Base-by-base conservation (phyloP, 179 eudicot genomes). In the Patellifolia procumbens region DNA sequence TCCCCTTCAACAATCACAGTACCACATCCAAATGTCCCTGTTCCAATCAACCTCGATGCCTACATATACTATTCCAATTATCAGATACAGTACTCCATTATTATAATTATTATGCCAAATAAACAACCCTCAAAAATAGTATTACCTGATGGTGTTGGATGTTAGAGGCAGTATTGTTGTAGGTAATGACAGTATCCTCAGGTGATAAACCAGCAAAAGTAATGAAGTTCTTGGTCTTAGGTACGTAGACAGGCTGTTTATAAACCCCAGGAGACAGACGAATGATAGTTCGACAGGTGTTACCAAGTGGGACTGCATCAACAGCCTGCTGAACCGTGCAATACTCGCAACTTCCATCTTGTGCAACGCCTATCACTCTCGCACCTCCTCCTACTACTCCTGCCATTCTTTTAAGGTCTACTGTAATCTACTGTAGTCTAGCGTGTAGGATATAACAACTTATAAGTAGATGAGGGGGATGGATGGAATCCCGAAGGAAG, bases 1-100 rank as follows among this genome's bases (percentile, higher is more conserved):
- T 91, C 96, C 28, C 97, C 98, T 90, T 94, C 97, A 20, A 92
- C 86, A 68, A 94, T 92, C n/a, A 84, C 78, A 77, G 79, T 92
- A 64, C 97, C 98, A 76, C 97, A 94, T 58, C 98, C 96, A 87
- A 92, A 94, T 28, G 94, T 92, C 62, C 96, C 98, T 5, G 98
- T 91, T 45, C 98, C 97, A 80, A 94, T 94, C 83, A 94, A 76
- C 78, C 94, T 88, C 20, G 93, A 73, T 7, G 81, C 73, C 97
- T 89, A 85, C 19, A 63, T 35, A 70, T 32, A 37, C 48, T 6
- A 39, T 39, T 5, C 45, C 45, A 45, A 16, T 48, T 15, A 72
- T 45, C 16, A 55, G 62, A 43, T 22, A 12, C n/a, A n/a, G n/a
- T n/a, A n/a, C n/a, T n/a, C n/a, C n/a, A n/a, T n/a, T n/a, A n/a